phyloP scores from a whole-genome alignment of 1,139 yeast genomes.

The Magnusiomyces sp. region DNA sequence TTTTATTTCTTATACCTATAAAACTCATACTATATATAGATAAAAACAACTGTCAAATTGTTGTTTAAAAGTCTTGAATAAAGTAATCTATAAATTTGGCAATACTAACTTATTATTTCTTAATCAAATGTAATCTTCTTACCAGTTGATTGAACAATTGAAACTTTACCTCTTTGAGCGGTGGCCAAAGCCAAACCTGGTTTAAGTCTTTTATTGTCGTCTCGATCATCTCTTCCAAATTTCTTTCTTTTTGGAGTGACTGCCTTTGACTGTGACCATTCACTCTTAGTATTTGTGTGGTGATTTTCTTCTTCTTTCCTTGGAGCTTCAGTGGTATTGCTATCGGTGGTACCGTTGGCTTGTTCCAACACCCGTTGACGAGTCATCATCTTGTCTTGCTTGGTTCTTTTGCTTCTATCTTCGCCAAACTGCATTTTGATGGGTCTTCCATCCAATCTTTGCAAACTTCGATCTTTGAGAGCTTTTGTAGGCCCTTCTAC shows the following conservation, averaged over 20 bases:
- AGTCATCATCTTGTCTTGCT: constrained; percentile 31
- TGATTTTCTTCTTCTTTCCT: background rate
- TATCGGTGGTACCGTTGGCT: too few relatives aligned
- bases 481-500: constrained; percentile 80
- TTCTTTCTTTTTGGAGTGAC: constrained; percentile 20
- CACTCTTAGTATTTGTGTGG: constrained; percentile 4
- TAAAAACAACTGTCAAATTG: too few relatives aligned
- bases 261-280: constrained; percentile 4
- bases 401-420: constrained; percentile 77
- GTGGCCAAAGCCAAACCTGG: constrained; percentile 83
- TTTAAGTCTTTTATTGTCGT: constrained; percentile 43
- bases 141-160: constrained; percentile 86
- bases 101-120: too few relatives aligned
- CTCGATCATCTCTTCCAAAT: constrained; percentile 22
- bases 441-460: constrained; percentile 61
- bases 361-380: background rate
- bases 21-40: too few relatives aligned
- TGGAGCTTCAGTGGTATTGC: constrained; percentile 4
- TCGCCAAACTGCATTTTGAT: constrained; percentile 90
- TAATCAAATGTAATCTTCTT: constrained; percentile 64
- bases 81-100: too few relatives aligned
- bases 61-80: too few relatives aligned
- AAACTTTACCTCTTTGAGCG: constrained; percentile 86
- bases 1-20: too few relatives aligned
- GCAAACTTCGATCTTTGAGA: constrained; percentile 60